Base-by-base conservation (phyloP, 23 red algal species). In the Gracilariopsis chorda region DNA sequence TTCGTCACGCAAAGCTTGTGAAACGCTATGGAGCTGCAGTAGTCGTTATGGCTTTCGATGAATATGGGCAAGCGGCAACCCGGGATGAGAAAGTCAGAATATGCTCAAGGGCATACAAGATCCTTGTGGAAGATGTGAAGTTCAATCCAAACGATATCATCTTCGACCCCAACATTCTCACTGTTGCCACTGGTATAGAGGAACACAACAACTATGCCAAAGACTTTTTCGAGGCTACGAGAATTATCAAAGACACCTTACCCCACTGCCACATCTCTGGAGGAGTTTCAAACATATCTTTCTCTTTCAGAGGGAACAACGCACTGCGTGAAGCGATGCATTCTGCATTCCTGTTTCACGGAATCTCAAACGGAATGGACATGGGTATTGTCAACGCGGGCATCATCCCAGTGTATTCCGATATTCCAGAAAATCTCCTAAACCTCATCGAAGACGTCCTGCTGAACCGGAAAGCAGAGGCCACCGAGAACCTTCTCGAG, bases 341-440 rank as follows among this genome's bases (percentile, higher is more conserved):
- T 48, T 88, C 81, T 7, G 82, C 84, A 19, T 95, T 95, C 68
- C 44, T 95, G 35, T 88, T 72, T 69, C 78, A 95, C 51, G 92
- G 83, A 32, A 95, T 95, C 53, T 27, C 73, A 27, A 51, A 65
- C 17, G 83, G 83, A 60, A 80, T 95, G 92, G 92, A 95, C 48
- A 95, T 95, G 92, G 92, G 92, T 30, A 95, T 95, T 60, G 92
- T 95, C 51, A 95, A 95, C 47, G 92, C 92, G 4, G 92, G 92
- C 37, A 45, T 95, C 32, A 95, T 95, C 80, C 92, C 92, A 40
- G 77, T 90, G 10, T 95, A 95, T 75, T 83, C 84, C 1, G 92
- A 95, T 37, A 75, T 95, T 17, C 78, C 78, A 17, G 48, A 88
- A 46, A 78, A 95, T 46, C 43, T 95, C 36, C 58, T 88, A 35